Base-by-base conservation (phyloP, 177 flowering plant genomes). In the Telopea speciosissima region DNA sequence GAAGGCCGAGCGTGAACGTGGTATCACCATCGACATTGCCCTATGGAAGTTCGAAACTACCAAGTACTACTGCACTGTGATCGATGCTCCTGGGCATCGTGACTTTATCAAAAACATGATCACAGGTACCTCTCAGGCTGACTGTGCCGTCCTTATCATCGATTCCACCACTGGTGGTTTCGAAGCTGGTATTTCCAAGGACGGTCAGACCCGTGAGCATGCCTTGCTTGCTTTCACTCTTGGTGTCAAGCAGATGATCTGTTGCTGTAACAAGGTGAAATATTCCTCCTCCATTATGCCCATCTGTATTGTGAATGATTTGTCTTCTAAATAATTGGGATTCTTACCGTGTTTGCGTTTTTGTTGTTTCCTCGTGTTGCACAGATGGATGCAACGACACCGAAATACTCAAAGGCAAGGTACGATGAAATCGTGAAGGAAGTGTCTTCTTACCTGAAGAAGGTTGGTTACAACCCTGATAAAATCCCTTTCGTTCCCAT, bases 141-240 rank as follows among this genome's bases (percentile, higher is more conserved):
- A 67, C 24, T 67, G 69, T 67, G 69, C 60, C 12, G 69, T 67
- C 23, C 69, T 67, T 8, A 67, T 67, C 11, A 67, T 67, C 8
- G 69, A 67, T 31, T 67, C 69, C n/a, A 67, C 69, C 69, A 67
- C 69, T 49, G 69, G 69, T 49, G 69, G 69, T 16, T 67, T 67
- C 25, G 69, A 68, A 58, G 70, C 70, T 28, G 70, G 70, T 58
- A 68, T 68, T 22, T 68, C 70, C 19, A 68, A 68, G 70, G 70
- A 68, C 5, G 70, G 70, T 1, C 70, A 68, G 44, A 68, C 70
- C 44, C 70, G 70, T 56, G 70, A 68, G 63, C 70, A 68, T n/a
- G 70, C 70, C 0, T 21, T 68, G 17, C 70, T 68, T 54, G 70
- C 70, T 58, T 68, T 68, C 62, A 68, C 70, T 42, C 70, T 68